Conservation (phyloP, 495 filamentous ascomycete species). For the Talaromyces adpressus region DNA sequence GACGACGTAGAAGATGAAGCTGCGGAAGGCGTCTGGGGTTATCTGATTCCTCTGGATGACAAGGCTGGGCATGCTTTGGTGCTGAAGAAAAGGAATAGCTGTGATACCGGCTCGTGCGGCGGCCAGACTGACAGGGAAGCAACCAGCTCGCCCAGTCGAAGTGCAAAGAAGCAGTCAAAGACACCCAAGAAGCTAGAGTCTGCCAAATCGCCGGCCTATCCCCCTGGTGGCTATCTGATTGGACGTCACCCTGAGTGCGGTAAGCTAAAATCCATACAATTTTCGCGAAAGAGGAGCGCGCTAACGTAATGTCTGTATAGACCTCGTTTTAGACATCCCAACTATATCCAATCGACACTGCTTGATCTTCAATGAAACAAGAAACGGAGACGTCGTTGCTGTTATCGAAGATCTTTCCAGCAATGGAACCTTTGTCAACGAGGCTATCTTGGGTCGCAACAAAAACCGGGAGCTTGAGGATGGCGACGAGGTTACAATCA, state of each 20-base stretch:
- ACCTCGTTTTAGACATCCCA: constrained; percentile 68
- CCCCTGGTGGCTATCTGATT: constrained; percentile 82
- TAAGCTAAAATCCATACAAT: constrained; percentile 35
- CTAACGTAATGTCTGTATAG: constrained; percentile 36
- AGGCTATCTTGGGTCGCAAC: constrained; percentile 84
- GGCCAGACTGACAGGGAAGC: constrained; percentile 20
- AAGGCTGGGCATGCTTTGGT: constrained; percentile 64
- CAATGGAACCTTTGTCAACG: constrained; percentile 95
- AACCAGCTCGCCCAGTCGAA: constrained; percentile 43
- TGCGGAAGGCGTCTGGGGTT: constrained; percentile 92
- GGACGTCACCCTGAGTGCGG: constrained; percentile 93
- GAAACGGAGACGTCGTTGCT: constrained; percentile 68
- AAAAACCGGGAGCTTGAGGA: constrained; percentile 81
- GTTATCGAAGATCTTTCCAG: constrained; percentile 89
- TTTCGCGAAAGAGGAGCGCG: not conserved
- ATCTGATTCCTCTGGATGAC: constrained; percentile 73
- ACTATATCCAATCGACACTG: constrained; percentile 96
- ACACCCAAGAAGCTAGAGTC: constrained; percentile 8
- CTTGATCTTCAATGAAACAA: constrained; percentile 81
- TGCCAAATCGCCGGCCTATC: constrained; percentile 30
- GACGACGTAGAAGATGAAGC: constrained; percentile 74
- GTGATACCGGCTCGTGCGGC: constrained; percentile 24
- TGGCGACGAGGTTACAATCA: constrained; percentile 80
- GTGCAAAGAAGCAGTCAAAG: constrained; percentile 5
- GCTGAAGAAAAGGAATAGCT: constrained; percentile 59